phyloP scores from a whole-genome alignment of 73 alveolate genomes.

The Effrenium voratum region DNA sequence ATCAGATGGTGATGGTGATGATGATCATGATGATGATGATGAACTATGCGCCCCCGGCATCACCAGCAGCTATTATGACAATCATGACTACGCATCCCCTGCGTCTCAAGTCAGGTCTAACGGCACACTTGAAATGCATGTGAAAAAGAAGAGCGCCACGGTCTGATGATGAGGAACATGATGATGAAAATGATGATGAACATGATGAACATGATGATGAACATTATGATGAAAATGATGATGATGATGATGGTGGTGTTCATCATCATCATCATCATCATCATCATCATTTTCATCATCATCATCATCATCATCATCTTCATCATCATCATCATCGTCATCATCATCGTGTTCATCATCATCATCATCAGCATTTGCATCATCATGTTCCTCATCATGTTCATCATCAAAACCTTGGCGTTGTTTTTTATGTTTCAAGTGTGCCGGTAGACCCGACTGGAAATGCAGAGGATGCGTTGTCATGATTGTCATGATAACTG shows the following conservation, averaged over 20 bases:
- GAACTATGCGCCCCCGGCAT: too few relatives aligned
- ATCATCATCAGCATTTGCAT: too few relatives aligned
- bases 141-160: not conserved
- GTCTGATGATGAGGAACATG: not conserved
- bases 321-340: not conserved
- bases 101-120: too few relatives aligned
- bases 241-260: too few relatives aligned
- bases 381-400: too few relatives aligned
- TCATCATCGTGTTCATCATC: not conserved
- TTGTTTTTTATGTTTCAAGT: not conserved
- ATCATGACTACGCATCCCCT: too few relatives aligned
- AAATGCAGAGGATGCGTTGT: too few relatives aligned
- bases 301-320: not conserved
- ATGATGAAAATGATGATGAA: not conserved
- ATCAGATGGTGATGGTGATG: not conserved
- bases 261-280: not conserved
- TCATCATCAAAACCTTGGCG: not conserved
- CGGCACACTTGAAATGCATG: not conserved
- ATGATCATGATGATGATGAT: not conserved
- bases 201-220: not conserved
- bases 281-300: not conserved
- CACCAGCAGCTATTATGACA: too few relatives aligned
- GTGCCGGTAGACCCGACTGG: not conserved
- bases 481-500: too few relatives aligned
- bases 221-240: not conserved